Evolutionary conservation across 257 asterid genomes (phyloP), one percentile per base, ranked within the genome.

Genomic region (Fraxinus americana): DNA sequence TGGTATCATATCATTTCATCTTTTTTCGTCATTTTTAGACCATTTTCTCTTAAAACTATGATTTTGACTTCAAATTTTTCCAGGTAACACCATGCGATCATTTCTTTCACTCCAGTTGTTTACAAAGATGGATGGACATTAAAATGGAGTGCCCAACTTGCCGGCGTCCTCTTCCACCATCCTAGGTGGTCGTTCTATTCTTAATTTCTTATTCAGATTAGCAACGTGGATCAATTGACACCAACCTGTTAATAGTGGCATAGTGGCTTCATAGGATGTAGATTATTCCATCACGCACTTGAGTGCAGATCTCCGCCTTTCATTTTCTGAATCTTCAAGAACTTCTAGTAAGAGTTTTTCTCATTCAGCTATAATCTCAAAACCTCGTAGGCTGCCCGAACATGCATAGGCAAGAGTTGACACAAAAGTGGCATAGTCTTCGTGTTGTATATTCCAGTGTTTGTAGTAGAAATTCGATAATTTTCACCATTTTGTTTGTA

Each of bases 81-180:
- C 76, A 94, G 98, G 97, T 91, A 72, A 95, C 97, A 11, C 99
- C 99, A 1, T 93, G 98, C 72, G 99, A 95, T 75, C 99, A 95
- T 90, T 92, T 93, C 92, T 95, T 93, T 81, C 99, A 95, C 84
- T 82, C 92, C 10, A 88, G 94, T 25, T 95, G 99, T 74, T 80
- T 95, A 79, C 98, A 91, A 82, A 88, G 97, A 87, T 95, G 99
- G 99, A 93, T 95, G 99, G 99, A 95, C 88, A 88, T 95, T 74
- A 95, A 95, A 87, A 93, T 95, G 99, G 99, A 95, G 87, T 95
- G 99, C 84, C 99, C 99, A 17, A 95, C 98, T 27, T 95, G 98
- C 78, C 92, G 98, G 1, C 94, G 99, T 25, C 86, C 97, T 41
- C 99, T 95, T 76, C 98, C 99, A 12, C 97, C 99, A 3, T 90